Base-by-base conservation (phyloP, 2,329 filamentous ascomycete genomes). In the Zalaria obscura region DNA sequence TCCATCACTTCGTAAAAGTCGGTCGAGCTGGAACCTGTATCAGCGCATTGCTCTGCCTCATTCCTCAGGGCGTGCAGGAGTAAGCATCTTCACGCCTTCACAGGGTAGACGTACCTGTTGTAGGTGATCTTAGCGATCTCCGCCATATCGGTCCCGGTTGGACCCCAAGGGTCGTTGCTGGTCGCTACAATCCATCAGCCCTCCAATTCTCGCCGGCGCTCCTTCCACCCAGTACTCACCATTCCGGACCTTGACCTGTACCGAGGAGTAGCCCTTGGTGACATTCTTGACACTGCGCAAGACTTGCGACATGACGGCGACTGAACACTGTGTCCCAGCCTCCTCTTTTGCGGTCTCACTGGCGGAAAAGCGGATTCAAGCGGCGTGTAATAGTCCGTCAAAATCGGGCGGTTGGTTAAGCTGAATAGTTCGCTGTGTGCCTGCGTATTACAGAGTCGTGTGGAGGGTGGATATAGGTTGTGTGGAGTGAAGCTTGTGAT, bases 1-100 rank as follows among this genome's bases (percentile, higher is more conserved):
- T 98, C 91, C 81, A 98, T 94, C 55, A 98, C 95, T 61, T 98
- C 89, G 68, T 94, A 94, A 68, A 98, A 98, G 62, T 96, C 91
- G 64, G 83, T 89, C 31, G 87, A 88, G 58, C 89, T 93, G 53
- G 44, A 38, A 25, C 27, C 36, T 18, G 10, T 25, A n/a, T 44
- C 36, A 45, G 40, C 40, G 11, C 11, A 32, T 35, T 32, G 45
- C 35, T 39, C 28, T 39, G 27, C 29, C 33, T 18, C 18, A 18
- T 18, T 18, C 18, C 18, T 18, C 18, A 28, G 26, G 8, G 18
- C 38, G 29, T 28, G 7, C 36, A 39, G 29, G 41, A 18, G 18
- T 18, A 18, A 18, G 18, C 18, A 18, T 18, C 2, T 18, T 18
- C 18, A 18, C 18, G 18, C 18, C 18, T 2, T 18, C 18, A 18